phyloP scores from a whole-genome alignment of 208 protist species.

The Hexamita inflata region DNA sequence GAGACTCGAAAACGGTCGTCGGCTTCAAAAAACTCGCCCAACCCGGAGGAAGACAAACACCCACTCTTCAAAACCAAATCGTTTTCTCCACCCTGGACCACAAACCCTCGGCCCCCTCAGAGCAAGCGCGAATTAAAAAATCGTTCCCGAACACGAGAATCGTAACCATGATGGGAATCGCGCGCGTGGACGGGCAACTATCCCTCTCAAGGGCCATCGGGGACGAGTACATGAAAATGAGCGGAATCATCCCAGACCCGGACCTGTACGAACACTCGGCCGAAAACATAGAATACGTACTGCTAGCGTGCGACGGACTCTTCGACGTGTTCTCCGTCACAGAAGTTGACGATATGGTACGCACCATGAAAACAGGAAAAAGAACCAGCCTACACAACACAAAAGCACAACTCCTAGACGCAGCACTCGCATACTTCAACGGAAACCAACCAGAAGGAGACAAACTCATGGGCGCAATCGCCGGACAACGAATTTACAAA shows the following conservation, averaged over 20 bases:
- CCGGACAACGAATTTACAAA: too few relatives aligned
- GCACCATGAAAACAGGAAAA: too few relatives aligned
- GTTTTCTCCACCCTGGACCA: neutral
- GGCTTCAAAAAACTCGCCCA: too few relatives aligned
- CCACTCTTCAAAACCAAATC: neutral
- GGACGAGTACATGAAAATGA: neutral
- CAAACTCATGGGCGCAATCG: too few relatives aligned
- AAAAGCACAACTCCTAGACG: too few relatives aligned
- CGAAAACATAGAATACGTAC: neutral
- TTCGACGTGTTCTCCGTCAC: neutral
- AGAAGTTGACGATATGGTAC: conserved; percentile 5
- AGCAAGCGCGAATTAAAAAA: neutral
- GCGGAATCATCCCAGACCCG: neutral
- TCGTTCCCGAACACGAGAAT: neutral
- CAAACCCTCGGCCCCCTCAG: neutral
- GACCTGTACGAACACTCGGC: neutral
- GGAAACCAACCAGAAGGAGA: too few relatives aligned
- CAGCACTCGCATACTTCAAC: too few relatives aligned
- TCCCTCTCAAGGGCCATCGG: neutral
- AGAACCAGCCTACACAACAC: too few relatives aligned
- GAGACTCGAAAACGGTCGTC: neutral
- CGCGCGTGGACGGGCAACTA: neutral
- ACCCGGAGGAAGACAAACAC: neutral
- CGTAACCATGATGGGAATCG: neutral
- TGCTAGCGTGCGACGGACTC: conserved; percentile 9